Conservation (phyloP, 495 filamentous ascomycete species). For the Aspergillus haitiensis region DNA sequence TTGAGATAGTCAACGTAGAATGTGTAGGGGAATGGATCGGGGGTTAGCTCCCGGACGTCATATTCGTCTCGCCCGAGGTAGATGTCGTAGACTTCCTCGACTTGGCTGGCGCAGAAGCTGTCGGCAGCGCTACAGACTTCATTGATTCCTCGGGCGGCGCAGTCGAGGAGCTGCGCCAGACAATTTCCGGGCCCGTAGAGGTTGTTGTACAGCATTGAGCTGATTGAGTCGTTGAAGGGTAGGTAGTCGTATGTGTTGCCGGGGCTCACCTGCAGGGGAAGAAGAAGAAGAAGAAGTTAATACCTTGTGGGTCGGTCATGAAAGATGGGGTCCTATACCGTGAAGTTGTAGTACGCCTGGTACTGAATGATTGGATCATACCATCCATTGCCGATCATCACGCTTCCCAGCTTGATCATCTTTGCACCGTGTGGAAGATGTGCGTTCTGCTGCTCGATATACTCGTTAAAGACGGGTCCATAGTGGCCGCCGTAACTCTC, state of each 20-base stretch:
- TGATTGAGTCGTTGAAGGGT: constrained; percentile 48
- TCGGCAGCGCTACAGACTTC: constrained; percentile 52
- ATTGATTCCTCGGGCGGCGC: constrained; percentile 44
- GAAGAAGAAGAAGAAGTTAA: neutral
- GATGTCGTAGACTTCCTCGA: constrained; percentile 54
- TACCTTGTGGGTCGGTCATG: neutral
- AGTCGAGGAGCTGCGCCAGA: constrained; percentile 52
- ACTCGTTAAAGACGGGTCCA: constrained; percentile 57
- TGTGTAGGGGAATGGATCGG: constrained; percentile 60
- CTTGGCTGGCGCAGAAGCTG: constrained; percentile 54
- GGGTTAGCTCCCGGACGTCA: constrained; percentile 56
- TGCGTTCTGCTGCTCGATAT: constrained; percentile 53
- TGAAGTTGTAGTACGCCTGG: constrained; percentile 65
- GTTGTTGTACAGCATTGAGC: constrained; percentile 57
- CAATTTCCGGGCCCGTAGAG: constrained; percentile 64
- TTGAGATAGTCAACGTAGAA: constrained; percentile 64
- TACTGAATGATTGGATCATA: constrained; percentile 62
- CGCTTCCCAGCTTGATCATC: constrained; percentile 47
- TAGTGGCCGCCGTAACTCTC: constrained; percentile 64
- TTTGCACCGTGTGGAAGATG: constrained; percentile 43
- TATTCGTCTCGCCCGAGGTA: constrained; percentile 59
- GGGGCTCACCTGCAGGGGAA: constrained; percentile 25
- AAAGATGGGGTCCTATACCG: constrained; percentile 21
- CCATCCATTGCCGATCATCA: constrained; percentile 60
- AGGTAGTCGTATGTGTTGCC: constrained; percentile 62